phyloP scores from a whole-genome alignment of 441 rosid genomes.

The Biscutella laevigata region DNA sequence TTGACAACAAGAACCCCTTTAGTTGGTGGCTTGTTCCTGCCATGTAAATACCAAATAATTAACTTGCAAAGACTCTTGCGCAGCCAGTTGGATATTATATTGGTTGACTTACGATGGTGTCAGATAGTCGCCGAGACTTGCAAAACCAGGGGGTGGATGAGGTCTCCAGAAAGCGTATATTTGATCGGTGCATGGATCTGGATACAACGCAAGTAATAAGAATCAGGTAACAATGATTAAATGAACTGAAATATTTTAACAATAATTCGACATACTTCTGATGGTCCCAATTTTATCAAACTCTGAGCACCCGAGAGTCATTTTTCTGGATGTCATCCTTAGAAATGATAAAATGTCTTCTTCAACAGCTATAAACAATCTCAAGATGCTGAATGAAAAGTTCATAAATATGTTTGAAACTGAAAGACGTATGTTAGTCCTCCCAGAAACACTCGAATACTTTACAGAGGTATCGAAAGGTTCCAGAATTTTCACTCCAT shows the following conservation, averaged over 20 bases:
- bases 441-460: slow-evolving; percentile 89
- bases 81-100: not conserved
- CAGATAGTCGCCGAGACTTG: slow-evolving; percentile 86
- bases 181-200: slow-evolving; percentile 64
- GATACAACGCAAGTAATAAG: slow-evolving; percentile 22
- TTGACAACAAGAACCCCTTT: slow-evolving; percentile 88
- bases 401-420: slow-evolving; percentile 91
- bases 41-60: slow-evolving; percentile 26
- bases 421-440: slow-evolving; percentile 57
- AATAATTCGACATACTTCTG: slow-evolving; percentile 42
- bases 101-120: slow-evolving; percentile 68
- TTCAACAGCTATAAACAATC: slow-evolving; percentile 83
- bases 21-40: slow-evolving; percentile 96
- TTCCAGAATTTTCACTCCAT: slow-evolving; percentile 87
- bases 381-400: slow-evolving; percentile 90
- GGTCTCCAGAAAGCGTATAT: slow-evolving; percentile 87
- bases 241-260: slow-evolving; percentile 8
- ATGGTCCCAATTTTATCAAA: slow-evolving; percentile 88
- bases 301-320: slow-evolving; percentile 74
- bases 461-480: slow-evolving; percentile 77
- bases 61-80: slow-evolving; percentile 6
- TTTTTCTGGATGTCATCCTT: slow-evolving; percentile 81
- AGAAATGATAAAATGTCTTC: slow-evolving; percentile 86
- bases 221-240: slow-evolving; percentile 19
- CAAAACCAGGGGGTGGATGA: slow-evolving; percentile 91